Evolutionary conservation across 2,329 filamentous ascomycete species (phyloP).

Genomic region (Penicillium olsonii): DNA sequence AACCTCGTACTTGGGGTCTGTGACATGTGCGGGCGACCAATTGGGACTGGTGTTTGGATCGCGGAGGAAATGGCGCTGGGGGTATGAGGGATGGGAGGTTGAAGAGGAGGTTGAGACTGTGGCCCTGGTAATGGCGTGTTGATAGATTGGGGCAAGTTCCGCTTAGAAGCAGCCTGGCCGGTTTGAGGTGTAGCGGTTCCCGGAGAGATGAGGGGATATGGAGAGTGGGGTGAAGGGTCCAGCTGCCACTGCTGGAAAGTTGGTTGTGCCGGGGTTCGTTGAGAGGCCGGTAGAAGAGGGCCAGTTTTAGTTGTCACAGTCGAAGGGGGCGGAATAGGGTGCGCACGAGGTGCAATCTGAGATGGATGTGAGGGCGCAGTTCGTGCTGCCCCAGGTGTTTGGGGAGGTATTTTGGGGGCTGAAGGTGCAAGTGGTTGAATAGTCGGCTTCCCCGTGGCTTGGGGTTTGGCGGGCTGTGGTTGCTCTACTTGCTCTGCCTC

Average conservation of each 20-base stretch:
- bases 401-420: conserved; percentile 18
- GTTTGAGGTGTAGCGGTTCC: conserved; percentile 20
- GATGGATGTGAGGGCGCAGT: conserved; percentile 25
- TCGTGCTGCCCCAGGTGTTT: conserved; percentile 20
- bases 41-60: conserved; percentile 28
- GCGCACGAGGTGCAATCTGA: conserved; percentile 26
- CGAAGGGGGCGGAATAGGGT: conserved; percentile 12
- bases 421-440: conserved; percentile 23
- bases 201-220: conserved; percentile 28
- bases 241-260: conserved; percentile 42
- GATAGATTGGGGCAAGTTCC: conserved; percentile 21
- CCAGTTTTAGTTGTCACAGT: conserved; percentile 19
- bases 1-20: conserved; percentile 32
- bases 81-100: conserved; percentile 28
- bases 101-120: conserved; percentile 17
- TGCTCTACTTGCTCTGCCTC: conserved; percentile 16
- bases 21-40: conserved; percentile 23
- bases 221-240: conserved; percentile 33
- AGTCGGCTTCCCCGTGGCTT: conserved; percentile 19
- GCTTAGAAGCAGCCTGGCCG: conserved; percentile 18
- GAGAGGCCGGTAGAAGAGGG: conserved; percentile 19
- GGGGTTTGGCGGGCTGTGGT: conserved; percentile 22
- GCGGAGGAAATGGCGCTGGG: conserved; percentile 23
- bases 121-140: conserved; percentile 20
- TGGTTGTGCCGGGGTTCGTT: conserved; percentile 29